A percentile compares a stretch with the other conserved stretches of the same genome.
Conservation (phyloP, 176 grass and related monocot species). For the Canna indica region DNA sequence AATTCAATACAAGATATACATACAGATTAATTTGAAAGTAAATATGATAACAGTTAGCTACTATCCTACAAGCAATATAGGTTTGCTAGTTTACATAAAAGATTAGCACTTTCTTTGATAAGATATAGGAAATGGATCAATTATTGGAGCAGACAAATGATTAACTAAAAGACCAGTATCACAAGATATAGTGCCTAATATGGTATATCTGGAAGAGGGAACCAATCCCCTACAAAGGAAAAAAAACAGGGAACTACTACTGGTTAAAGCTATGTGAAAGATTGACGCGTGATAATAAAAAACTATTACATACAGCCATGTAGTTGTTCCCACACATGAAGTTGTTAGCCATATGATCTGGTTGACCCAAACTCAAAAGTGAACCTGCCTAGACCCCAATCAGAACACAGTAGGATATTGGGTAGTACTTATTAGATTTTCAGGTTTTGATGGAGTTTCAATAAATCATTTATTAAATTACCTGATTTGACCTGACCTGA, state of each 20-base stretch:
- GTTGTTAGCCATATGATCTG: too few relatives aligned
- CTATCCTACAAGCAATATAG: not conserved
- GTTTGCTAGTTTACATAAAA: not conserved
- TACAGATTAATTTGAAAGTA: not conserved
- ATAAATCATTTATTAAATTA: too few relatives aligned
- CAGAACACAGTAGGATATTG: too few relatives aligned
- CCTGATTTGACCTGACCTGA: too few relatives aligned
- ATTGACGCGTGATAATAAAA: too few relatives aligned
- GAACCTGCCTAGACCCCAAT: too few relatives aligned
- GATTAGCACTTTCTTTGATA: not conserved
- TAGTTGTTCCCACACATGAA: too few relatives aligned
- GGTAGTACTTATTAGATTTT: too few relatives aligned
- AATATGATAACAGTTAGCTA: not conserved
- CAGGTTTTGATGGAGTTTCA: too few relatives aligned
- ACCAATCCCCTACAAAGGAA: not conserved
- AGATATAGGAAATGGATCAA: not conserved
- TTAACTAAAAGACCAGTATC: not conserved
- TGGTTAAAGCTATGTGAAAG: not conserved
- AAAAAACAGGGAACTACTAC: not conserved
- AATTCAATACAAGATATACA: not conserved
- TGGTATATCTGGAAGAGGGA: conserved; percentile 1
- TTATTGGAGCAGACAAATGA: not conserved
- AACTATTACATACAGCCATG: too few relatives aligned
- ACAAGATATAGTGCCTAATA: not conserved
- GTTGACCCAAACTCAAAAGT: too few relatives aligned